Base-by-base conservation (phyloP, 2,329 filamentous ascomycete genomes). In the Colletotrichum cereale region DNA sequence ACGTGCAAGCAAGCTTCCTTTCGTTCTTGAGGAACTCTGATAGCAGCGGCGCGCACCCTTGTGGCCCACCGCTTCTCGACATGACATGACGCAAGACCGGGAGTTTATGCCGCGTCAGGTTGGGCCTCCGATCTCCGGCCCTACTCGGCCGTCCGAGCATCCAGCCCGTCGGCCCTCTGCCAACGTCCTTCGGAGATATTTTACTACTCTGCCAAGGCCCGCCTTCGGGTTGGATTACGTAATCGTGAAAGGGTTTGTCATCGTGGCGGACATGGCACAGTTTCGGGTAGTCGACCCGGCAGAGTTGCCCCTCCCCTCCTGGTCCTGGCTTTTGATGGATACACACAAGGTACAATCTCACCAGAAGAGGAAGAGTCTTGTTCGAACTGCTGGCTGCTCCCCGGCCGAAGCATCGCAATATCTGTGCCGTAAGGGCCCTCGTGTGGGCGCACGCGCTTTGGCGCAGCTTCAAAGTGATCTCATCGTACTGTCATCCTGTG, bases 11-110 rank as follows among this genome's bases (percentile, higher is more conserved):
- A 24, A 48, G 3, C 29, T 34, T 55, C 5, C 14, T 11, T 12
- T 36, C 48, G 21, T n/a, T 18, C 4, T 36, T 36, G 18, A 11
- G 18, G n/a, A 47, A 55, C 38, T 40, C 56, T 48, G 55, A 56
- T 50, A 31, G 18, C 16, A 62, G 12, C 65, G n/a, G 29, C 26
- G 66, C 31, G 70, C 70, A 72, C 66, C 66, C 44, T 50, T 66
- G 18, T 38, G 70, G 66, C 55, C 70, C 58, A 69, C 62, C 42
- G n/a, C 38, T 26, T 24, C 44, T 47, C 8, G 44, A 56, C 48
- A 70, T 72, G 44, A 56, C 48, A 70, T 72, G 66, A 70, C 70
- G 70, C 66, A 72, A 71, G 68, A 63, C 44, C 58, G 64, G 68
- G 26, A 36, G 11, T 68, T 68, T 71, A 63, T 68, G 57, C 68